Percentiles rank a stretch among this genome's conserved stretches.
Conservation (phyloP, 306 rosid species). For the Cucurbita maxima region DNA sequence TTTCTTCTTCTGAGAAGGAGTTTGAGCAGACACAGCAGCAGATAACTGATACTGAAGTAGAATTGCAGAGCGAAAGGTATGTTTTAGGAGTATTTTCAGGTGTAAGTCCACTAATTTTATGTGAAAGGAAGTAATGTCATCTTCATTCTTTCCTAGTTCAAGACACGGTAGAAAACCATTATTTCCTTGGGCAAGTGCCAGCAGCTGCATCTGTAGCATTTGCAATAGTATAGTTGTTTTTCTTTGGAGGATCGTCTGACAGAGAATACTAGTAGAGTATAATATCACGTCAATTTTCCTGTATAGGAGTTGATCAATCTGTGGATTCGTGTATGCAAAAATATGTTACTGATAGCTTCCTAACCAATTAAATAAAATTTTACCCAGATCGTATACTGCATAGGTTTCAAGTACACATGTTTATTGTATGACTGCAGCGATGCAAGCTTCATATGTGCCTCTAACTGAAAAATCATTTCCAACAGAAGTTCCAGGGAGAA, state of each 20-base stretch:
- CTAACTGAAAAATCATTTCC: constrained; percentile 11
- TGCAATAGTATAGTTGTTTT: neutral
- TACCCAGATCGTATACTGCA: neutral
- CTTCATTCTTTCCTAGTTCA: neutral
- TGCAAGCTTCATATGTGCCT: constrained; percentile 7
- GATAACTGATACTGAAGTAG: constrained; percentile 34
- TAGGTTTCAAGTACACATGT: neutral
- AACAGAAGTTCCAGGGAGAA: constrained; percentile 53
- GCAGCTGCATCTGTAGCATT: neutral
- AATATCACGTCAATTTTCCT: neutral
- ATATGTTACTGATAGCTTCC: neutral
- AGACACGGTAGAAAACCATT: neutral
- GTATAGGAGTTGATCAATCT: neutral
- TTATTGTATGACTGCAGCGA: neutral
- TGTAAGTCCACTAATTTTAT: neutral
- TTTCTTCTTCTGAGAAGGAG: constrained; percentile 73
- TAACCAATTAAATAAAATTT: neutral
- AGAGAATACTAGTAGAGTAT: neutral
- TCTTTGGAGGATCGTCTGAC: neutral
- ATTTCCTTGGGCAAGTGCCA: neutral
- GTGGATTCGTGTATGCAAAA: neutral
- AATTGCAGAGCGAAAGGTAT: constrained; percentile 70
- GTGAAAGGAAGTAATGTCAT: neutral
- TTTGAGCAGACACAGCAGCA: constrained; percentile 57
- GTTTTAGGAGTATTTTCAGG: constrained; percentile 4